Evolutionary conservation across 106 monocot genomes (phyloP).

Genomic region (Vanilla planifolia): DNA sequence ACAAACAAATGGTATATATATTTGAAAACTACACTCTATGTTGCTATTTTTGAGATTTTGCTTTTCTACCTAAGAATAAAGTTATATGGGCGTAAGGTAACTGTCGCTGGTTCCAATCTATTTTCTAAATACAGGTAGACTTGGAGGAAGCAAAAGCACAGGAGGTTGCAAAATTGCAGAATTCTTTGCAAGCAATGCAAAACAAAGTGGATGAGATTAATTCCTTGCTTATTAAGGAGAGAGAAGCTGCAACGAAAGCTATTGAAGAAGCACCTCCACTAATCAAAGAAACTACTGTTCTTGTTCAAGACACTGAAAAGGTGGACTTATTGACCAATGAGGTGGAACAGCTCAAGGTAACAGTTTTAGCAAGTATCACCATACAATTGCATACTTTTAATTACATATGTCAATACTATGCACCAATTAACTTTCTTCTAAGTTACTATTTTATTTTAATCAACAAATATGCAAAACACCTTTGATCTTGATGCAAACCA

Average conservation of each 20-base stretch:
- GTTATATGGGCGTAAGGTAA: neutral
- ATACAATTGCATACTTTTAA: too few species aligned
- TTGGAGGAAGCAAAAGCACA: conserved; percentile 75
- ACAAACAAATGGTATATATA: too few species aligned
- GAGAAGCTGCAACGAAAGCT: conserved; percentile 43
- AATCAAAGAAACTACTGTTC: conserved; percentile 52
- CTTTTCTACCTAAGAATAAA: too few species aligned
- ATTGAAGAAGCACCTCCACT: conserved; percentile 69
- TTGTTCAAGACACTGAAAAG: conserved; percentile 71
- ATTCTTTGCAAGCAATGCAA: conserved; percentile 51
- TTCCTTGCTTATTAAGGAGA: conserved; percentile 49
- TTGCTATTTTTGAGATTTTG: too few species aligned
- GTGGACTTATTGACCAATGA: conserved; percentile 50
- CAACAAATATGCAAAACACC: too few species aligned
- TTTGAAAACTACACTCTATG: too few species aligned
- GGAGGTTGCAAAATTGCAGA: conserved; percentile 57
- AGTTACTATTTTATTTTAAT: too few species aligned
- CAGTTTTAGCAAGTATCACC: neutral
- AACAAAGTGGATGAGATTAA: conserved; percentile 53
- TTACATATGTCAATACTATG: too few species aligned
- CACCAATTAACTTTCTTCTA: too few species aligned
- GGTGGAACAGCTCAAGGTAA: conserved; percentile 67
- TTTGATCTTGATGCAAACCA: too few species aligned
- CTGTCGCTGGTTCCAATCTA: neutral
- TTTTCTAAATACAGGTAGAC: conserved; percentile 38